Evolutionary conservation across 176 grass and related monocot species (phyloP).

Genomic region (Aegilops sharonensis): DNA sequence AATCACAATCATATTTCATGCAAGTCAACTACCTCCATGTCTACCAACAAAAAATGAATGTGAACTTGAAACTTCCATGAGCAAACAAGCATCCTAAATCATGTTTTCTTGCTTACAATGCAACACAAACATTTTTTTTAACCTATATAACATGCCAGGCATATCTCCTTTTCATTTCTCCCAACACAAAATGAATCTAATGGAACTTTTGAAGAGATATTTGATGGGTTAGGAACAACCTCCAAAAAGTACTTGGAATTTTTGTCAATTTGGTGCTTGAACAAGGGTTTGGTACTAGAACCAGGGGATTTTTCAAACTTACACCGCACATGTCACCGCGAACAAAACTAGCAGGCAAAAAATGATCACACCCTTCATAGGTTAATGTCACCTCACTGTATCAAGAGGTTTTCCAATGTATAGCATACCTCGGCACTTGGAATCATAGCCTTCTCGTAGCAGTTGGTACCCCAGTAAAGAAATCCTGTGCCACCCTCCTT

Average conservation of each 20-base stretch:
- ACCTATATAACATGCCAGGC: neutral
- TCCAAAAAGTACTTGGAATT: neutral
- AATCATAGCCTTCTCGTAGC: conserved; percentile 88
- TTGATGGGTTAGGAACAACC: neutral
- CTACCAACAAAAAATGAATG: neutral
- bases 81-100: neutral
- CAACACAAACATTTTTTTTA: neutral
- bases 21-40: neutral
- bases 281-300: neutral
- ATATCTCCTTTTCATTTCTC: neutral
- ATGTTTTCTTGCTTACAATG: neutral
- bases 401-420: neutral
- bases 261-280: neutral
- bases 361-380: neutral
- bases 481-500: conserved; percentile 98
- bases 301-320: neutral
- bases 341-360: neutral
- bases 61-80: neutral
- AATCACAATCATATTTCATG: neutral
- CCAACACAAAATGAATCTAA: neutral
- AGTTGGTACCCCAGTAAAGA: conserved; percentile 97
- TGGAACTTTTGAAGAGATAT: neutral
- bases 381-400: neutral
- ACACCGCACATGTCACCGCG: neutral
- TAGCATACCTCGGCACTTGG: conserved; percentile 90